Evolutionary conservation across 2,329 filamentous ascomycete genomes (phyloP).

Genomic region (Apiospora marii): DNA sequence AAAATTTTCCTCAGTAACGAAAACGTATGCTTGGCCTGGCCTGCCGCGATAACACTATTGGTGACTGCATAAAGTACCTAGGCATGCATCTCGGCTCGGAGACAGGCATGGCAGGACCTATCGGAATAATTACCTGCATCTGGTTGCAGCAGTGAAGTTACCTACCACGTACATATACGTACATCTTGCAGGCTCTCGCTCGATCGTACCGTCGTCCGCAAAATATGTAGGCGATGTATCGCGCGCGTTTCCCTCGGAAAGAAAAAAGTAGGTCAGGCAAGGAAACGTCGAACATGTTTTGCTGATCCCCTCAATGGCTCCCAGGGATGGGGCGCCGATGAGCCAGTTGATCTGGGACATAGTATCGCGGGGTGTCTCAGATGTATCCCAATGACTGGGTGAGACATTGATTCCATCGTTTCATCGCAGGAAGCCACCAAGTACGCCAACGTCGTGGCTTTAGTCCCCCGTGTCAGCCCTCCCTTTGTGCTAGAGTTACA

Average conservation of each 20-base stretch:
- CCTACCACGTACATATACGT: no score
- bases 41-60: slow-evolving; percentile 1
- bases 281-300: not conserved
- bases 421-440: not conserved
- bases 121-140: not conserved
- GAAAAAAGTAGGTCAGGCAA: not conserved
- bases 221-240: not conserved
- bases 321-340: not conserved
- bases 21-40: not conserved
- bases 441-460: not conserved
- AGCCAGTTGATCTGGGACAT: not conserved
- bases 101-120: not conserved
- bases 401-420: slow-evolving; percentile 1
- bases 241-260: not conserved
- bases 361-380: not conserved
- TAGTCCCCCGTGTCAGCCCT: not conserved
- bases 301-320: not conserved
- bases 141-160: not conserved
- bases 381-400: not conserved
- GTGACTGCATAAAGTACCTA: not conserved
- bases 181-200: not conserved
- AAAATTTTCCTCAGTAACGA: not conserved
- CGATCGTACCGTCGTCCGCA: not conserved
- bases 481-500: not conserved
- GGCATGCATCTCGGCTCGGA: not conserved